Evolutionary conservation across 2,329 filamentous ascomycete species (phyloP).

Genomic region (Aspergillus floridensis): DNA sequence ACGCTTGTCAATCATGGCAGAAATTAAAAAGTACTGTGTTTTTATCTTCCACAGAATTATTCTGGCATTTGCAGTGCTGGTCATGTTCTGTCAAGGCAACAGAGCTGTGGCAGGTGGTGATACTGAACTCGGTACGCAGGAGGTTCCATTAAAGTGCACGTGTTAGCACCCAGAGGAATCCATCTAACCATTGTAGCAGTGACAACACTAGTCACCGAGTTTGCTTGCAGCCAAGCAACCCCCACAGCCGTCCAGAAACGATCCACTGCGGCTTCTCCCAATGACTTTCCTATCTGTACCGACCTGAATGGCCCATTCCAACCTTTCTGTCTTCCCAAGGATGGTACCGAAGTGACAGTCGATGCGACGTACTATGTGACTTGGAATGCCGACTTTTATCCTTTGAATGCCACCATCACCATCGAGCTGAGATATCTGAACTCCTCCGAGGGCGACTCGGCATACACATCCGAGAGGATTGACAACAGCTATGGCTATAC

Average conservation of each 20-base stretch:
- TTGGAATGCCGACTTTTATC: constrained; percentile 37
- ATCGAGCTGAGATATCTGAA: constrained; percentile 37
- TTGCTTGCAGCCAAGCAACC: constrained; percentile 3
- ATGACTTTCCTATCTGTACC: constrained; percentile 34
- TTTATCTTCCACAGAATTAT: not conserved
- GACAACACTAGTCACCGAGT: not conserved
- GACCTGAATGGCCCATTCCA: constrained; percentile 19
- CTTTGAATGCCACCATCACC: constrained; percentile 31
- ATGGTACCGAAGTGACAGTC: constrained; percentile 34
- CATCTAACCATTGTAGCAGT: not conserved
- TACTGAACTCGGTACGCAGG: not conserved
- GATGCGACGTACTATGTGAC: constrained; percentile 41
- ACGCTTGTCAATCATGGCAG: not conserved
- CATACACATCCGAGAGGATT: constrained; percentile 37
- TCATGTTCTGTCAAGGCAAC: not conserved
- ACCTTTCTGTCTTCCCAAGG: constrained; percentile 37
- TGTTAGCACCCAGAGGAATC: not conserved
- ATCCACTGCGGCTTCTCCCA: constrained; percentile 11
- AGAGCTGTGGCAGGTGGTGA: not conserved
- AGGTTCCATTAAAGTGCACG: not conserved
- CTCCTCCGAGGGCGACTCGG: constrained; percentile 30
- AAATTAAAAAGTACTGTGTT: not conserved
- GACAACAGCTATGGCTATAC: constrained; percentile 41
- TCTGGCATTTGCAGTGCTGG: not conserved
- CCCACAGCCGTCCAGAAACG: constrained; percentile 3